A percentile compares a stretch with the other conserved stretches of the same genome.
Conservation (phyloP, 495 filamentous ascomycete species). For the Hypoxylon fragiforme region DNA sequence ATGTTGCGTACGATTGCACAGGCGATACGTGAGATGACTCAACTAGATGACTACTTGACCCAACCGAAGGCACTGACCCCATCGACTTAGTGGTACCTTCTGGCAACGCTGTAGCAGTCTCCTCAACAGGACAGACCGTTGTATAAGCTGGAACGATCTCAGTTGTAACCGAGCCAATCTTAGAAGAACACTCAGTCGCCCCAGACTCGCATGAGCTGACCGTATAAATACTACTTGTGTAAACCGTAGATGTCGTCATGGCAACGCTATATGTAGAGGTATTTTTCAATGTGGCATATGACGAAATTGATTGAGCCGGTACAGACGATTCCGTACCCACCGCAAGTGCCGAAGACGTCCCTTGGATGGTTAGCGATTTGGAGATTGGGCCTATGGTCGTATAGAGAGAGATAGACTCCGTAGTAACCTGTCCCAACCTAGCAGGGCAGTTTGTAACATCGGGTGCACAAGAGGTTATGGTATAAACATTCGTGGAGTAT, state of each 20-base stretch:
- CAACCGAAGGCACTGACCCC: constrained; percentile 35
- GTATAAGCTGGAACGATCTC: constrained; percentile 51
- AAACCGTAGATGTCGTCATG: constrained; percentile 58
- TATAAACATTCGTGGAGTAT: constrained; percentile 59
- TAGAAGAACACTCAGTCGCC: constrained; percentile 58
- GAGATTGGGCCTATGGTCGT: constrained; percentile 64
- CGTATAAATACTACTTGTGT: constrained; percentile 55
- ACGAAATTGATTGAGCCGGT: constrained; percentile 15
- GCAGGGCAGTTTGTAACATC: constrained; percentile 64
- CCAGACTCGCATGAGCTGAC: constrained; percentile 55
- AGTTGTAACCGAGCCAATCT: constrained; percentile 50
- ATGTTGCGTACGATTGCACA: constrained; percentile 6
- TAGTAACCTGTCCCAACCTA: constrained; percentile 53
- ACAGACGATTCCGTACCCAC: constrained; percentile 21
- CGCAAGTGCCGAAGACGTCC: constrained; percentile 20
- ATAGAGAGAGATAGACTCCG: constrained; percentile 59
- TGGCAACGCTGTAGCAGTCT: constrained; percentile 18
- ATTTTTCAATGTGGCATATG: constrained; percentile 35
- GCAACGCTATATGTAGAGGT: constrained; percentile 38
- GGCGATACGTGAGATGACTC: constrained; percentile 8
- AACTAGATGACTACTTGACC: constrained; percentile 5
- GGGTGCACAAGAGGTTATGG: constrained; percentile 60
- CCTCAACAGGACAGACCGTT: constrained; percentile 49
- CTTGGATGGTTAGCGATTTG: constrained; percentile 36
- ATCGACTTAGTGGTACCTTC: constrained; percentile 23